Base-by-base conservation (phyloP, 2,329 filamentous ascomycete species). In the Neofusicoccum parvum region DNA sequence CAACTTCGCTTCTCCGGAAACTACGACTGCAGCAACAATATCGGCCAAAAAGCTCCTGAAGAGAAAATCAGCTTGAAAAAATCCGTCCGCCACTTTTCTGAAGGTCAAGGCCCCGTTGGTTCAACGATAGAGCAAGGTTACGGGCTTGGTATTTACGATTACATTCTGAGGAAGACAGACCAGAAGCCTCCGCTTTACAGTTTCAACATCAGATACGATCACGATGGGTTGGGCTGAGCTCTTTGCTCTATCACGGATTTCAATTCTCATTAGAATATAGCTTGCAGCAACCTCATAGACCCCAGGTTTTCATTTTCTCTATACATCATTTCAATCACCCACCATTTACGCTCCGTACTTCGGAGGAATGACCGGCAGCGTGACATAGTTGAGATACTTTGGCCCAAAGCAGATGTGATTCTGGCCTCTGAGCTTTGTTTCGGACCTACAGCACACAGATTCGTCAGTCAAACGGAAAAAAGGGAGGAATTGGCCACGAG, bases 401-500 rank as follows among this genome's bases (percentile, higher is more conserved):
- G 78, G 76, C 0, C 83, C 80, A 69, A 87, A 86, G 69, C 85
- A 82, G 23, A 88, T 72, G 69, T 84, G 78, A 72, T 88, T 88
- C 51, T 76, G 67, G 0, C 86, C 85, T 0, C 77, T 78, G 64
- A 83, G 79, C 54, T 75, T 79, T 41, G 75, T 72, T 62, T 78
- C 72, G 5, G 78, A 73, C 67, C 80, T 79, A 59, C 63, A 6
- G 34, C 14, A n/a, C 43, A 63, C 23, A 50, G 3, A 27, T 27
- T 14, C 14, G 20, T 27, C 48, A 12, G 20, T 15, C 1, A 39
- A 11, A 11, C 9, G 0, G 48, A 20, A 45, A 41, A 37, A 23
- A 3, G 27, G 27, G 5, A 32, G 5, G 27, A 32, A 1, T 32
- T 5, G 27, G 5, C 27, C 27, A 32, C 5, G 27, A 32, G 27